phyloP scores from a whole-genome alignment of 257 asterid genomes.

The Osmanthus fragrans region DNA sequence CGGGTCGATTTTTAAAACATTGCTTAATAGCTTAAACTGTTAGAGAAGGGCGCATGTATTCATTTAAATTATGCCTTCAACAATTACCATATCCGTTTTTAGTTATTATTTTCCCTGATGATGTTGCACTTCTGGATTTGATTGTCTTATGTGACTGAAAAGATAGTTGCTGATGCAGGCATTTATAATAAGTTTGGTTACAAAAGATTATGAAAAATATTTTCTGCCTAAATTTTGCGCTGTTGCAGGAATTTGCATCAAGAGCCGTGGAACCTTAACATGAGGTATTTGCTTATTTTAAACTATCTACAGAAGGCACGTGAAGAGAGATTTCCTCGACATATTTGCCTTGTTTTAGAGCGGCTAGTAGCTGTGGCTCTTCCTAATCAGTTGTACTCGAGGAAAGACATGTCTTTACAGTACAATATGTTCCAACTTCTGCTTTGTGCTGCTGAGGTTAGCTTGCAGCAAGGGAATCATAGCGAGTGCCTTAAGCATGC shows the following conservation, averaged over 20 bases:
- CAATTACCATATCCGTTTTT: background rate
- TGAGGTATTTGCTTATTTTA: slow-evolving; percentile 71
- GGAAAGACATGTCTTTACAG: slow-evolving; percentile 33
- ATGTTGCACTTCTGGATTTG: background rate
- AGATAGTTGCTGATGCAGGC: background rate
- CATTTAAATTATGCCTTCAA: background rate
- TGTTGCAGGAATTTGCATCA: slow-evolving; percentile 73
- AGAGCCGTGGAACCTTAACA: slow-evolving; percentile 85
- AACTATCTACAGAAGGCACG: slow-evolving; percentile 78
- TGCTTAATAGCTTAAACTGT: background rate
- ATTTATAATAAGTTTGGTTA: no score
- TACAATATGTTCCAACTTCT: slow-evolving; percentile 75
- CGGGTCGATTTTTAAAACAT: no score
- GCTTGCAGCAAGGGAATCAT: slow-evolving; percentile 67
- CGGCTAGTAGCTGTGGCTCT: slow-evolving; percentile 67
- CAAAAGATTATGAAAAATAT: background rate
- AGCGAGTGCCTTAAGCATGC: slow-evolving; percentile 60
- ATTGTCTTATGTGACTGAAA: background rate
- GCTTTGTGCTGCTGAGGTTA: slow-evolving; percentile 85
- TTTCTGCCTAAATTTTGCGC: background rate
- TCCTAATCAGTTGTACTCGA: slow-evolving; percentile 37
- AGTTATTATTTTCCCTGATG: background rate
- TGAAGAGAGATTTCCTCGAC: slow-evolving; percentile 64
- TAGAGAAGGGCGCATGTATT: background rate
- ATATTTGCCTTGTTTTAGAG: slow-evolving; percentile 53